Conservation (phyloP, 371 early-diverging fungal genomes). For the Rhizomucor pusillus region DNA sequence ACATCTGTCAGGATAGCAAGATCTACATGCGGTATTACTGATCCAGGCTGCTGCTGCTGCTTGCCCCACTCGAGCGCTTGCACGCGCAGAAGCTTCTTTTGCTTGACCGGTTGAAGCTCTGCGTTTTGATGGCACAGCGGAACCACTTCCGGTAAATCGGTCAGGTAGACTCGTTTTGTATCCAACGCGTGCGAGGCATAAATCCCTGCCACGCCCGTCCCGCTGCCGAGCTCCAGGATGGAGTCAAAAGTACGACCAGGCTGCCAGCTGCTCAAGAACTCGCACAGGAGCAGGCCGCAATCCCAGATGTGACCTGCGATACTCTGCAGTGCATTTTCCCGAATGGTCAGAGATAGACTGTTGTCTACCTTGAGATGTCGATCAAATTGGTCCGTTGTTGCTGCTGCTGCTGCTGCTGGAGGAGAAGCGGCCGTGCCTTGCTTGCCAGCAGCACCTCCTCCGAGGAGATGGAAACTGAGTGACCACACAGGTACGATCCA, state of each 20-base stretch:
- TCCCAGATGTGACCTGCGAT: constrained; percentile 53
- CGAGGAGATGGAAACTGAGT: constrained; percentile 12
- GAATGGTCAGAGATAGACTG: constrained; percentile 12
- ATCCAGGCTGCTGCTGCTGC: background rate
- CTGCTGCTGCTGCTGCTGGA: no score
- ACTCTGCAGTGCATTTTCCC: constrained; percentile 39
- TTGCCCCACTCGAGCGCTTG: constrained; percentile 34
- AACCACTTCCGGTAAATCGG: constrained; percentile 40
- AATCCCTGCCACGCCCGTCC: constrained; percentile 47
- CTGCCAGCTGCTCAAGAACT: constrained; percentile 14
- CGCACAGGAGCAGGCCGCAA: constrained; percentile 39
- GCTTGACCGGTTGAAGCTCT: constrained; percentile 5
- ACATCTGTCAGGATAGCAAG: constrained; percentile 41
- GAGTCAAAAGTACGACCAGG: background rate
- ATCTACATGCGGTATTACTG: constrained; percentile 16
- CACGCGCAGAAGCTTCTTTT: constrained; percentile 11
- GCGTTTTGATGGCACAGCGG: constrained; percentile 36
- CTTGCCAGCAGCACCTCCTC: constrained; percentile 29
- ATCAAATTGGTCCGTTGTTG: no score
- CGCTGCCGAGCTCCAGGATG: constrained; percentile 40
- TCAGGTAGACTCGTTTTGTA: constrained; percentile 26
- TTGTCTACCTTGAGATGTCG: no score
- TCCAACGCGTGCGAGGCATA: constrained; percentile 29
- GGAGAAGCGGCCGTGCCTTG: constrained; percentile 10
- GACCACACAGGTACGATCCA: constrained; percentile 47